Evolutionary conservation across 2,329 filamentous ascomycete genomes (phyloP).

Genomic region (Sarocladium kiliense): DNA sequence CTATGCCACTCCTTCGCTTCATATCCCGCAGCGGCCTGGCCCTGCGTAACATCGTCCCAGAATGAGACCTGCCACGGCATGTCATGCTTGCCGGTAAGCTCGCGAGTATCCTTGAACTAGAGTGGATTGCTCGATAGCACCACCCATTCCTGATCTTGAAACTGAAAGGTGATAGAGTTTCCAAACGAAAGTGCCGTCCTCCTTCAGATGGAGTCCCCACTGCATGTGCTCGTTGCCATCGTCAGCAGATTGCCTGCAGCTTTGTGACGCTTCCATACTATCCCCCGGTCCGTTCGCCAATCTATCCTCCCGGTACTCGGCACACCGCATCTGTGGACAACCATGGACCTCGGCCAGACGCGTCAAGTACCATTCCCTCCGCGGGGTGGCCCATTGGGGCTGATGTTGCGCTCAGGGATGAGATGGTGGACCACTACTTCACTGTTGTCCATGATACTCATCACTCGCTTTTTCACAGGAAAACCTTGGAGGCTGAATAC

Average conservation of each 20-base stretch:
- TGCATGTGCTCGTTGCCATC: background rate
- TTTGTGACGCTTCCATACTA: background rate
- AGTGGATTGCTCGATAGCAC: background rate
- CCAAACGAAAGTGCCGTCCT: slow-evolving; percentile 7
- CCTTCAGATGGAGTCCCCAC: background rate
- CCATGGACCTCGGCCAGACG: no score
- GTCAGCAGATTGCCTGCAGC: slow-evolving; percentile 1
- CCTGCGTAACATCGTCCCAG: background rate
- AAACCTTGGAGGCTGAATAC: slow-evolving; percentile 6
- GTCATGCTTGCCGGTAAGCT: slow-evolving; percentile 6
- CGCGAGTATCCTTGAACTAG: background rate
- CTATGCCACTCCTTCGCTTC: background rate
- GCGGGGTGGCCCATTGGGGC: background rate
- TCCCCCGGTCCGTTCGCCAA: no score
- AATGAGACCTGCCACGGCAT: slow-evolving; percentile 9
- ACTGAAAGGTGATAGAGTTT: no score
- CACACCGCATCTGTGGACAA: background rate
- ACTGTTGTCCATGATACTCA: slow-evolving; percentile 11
- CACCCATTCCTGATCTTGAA: no score
- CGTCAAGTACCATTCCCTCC: background rate
- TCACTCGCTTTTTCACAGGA: slow-evolving; percentile 11
- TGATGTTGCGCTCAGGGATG: background rate
- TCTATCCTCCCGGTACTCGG: background rate
- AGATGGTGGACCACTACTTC: slow-evolving; percentile 10
- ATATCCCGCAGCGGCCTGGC: background rate